These are phyloP conservation scores for Kurtzmaniella natalensis DNA, from an alignment of 1,139 yeast genomes.

Conservation along the genomic window DNA sequence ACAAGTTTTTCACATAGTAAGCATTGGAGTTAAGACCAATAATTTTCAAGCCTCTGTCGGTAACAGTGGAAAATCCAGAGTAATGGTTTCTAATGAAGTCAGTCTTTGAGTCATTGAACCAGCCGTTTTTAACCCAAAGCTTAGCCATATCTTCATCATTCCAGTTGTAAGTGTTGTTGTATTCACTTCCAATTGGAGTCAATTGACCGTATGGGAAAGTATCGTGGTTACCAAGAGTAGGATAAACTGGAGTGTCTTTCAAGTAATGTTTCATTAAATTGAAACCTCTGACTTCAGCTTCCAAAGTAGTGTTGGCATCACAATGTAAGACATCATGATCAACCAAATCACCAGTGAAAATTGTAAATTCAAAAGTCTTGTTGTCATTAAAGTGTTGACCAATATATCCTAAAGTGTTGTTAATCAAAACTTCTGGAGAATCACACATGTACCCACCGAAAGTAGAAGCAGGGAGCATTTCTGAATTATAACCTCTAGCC, in stretches of 20 bases:
- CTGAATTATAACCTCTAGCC: conserved; percentile 35
- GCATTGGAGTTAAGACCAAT: conserved; percentile 64
- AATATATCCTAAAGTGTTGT: conserved; percentile 49
- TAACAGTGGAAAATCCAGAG: conserved; percentile 58
- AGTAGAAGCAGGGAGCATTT: conserved; percentile 50
- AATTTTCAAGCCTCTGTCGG: conserved; percentile 55
- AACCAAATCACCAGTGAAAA: conserved; percentile 69
- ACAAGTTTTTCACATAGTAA: conserved; percentile 61
- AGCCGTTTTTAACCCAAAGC: conserved; percentile 45
- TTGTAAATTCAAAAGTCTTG: conserved; percentile 49
- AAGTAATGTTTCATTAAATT: conserved; percentile 53
- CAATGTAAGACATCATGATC: conserved; percentile 52
- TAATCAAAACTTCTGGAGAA: conserved; percentile 56
- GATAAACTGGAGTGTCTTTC: conserved; percentile 53
- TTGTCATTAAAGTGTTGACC: conserved; percentile 27
- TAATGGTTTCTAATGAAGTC: conserved; percentile 38
- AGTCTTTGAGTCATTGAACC: conserved; percentile 26
- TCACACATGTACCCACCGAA: conserved; percentile 64
- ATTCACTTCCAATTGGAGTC: conserved; percentile 42
- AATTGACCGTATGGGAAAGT: conserved; percentile 69
- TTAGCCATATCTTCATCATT: conserved; percentile 58
- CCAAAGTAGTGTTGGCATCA: conserved; percentile 44
- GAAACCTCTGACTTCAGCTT: conserved; percentile 50
- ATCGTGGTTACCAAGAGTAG: conserved; percentile 71
- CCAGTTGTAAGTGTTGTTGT: conserved; percentile 49